A percentile compares a stretch with the other conserved stretches of the same genome.
Evolutionary conservation across 176 grass and related monocot genomes (phyloP).

Genomic region (Triticum urartu): DNA sequence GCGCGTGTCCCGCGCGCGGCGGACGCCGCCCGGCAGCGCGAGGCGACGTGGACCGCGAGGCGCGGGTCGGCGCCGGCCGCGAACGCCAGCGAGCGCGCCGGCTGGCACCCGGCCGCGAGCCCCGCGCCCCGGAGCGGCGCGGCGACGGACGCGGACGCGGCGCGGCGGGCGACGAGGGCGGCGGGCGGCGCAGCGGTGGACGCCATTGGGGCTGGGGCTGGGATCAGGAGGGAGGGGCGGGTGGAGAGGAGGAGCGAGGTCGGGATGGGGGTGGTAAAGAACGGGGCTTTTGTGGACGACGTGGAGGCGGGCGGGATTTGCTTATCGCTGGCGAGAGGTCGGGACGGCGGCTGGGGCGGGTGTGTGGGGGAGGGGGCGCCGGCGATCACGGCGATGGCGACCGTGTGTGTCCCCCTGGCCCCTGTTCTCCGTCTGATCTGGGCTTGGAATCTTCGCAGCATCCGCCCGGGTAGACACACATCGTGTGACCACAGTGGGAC

Average conservation of each 20-base stretch:
- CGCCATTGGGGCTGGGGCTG: slow-evolving; percentile 16
- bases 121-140: slow-evolving; percentile 28
- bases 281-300: slow-evolving; percentile 43
- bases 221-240: neutral
- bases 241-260: neutral
- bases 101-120: slow-evolving; percentile 41
- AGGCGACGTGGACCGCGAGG: slow-evolving; percentile 52
- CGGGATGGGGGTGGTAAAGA: slow-evolving; percentile 25
- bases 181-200: slow-evolving; percentile 37
- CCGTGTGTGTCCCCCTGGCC: slow-evolving; percentile 22
- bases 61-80: slow-evolving; percentile 31
- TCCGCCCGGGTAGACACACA: neutral
- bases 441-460: neutral
- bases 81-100: slow-evolving; percentile 43
- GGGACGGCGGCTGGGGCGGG: slow-evolving; percentile 21
- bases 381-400: slow-evolving; percentile 48
- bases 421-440: slow-evolving; percentile 28
- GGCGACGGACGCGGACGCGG: neutral
- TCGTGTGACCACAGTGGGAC: neutral
- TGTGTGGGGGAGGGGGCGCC: slow-evolving; percentile 26
- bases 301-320: slow-evolving; percentile 22
- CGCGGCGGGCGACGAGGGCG: slow-evolving; percentile 22
- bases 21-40: slow-evolving; percentile 37
- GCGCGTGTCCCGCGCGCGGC: slow-evolving; percentile 41
- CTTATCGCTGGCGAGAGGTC: slow-evolving; percentile 65